Base-by-base conservation (phyloP, 495 filamentous ascomycete species). In the Lasiosphaeria hispida region DNA sequence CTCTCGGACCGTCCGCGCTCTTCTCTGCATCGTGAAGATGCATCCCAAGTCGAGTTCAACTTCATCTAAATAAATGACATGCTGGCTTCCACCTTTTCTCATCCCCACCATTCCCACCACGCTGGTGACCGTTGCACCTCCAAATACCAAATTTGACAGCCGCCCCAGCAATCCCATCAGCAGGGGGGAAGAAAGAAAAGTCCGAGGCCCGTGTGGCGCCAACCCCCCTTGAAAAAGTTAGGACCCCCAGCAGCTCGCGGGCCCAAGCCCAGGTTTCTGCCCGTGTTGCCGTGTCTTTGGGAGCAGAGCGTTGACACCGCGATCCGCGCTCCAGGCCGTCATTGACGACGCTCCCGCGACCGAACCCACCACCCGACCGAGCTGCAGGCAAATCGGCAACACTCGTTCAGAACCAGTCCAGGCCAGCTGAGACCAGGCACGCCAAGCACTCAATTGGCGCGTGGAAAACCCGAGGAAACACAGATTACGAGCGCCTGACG, bases 161-260 rank as follows among this genome's bases (percentile, higher is more conserved):
- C 23, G 5, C 2, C 2, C n/a, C 43, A 33, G 39, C 15, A 41
- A 34, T 54, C 52, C 23, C 40, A n/a, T 47, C n/a, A 49, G n/a
- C 48, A 49, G 45, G 54, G 54, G 50, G 54, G 53, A 48, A 49
- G 41, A 60, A 52, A 30, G 37, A 58, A 54, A 63, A 60, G 42
- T 60, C 58, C 58, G 62, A 57, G 41, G 60, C 49, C 56, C 55
- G 55, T 58, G 15, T 51, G 39, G 48, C 62, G 51, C 49, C 60
- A 57, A 54, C 45, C 48, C 43, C n/a, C 58, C 64, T 63, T 52
- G 45, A 64, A 61, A 63, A 63, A 63, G 61, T 19, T 57, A 63
- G 37, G 52, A 10, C 30, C 47, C 53, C 53, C 41, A 39, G 48
- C 47, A 58, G 34, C 52, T 57, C 62, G 50, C 48, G 60, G 38